Conservation (phyloP, 2,329 filamentous ascomycete genomes). For the Talaromyces sp. region DNA sequence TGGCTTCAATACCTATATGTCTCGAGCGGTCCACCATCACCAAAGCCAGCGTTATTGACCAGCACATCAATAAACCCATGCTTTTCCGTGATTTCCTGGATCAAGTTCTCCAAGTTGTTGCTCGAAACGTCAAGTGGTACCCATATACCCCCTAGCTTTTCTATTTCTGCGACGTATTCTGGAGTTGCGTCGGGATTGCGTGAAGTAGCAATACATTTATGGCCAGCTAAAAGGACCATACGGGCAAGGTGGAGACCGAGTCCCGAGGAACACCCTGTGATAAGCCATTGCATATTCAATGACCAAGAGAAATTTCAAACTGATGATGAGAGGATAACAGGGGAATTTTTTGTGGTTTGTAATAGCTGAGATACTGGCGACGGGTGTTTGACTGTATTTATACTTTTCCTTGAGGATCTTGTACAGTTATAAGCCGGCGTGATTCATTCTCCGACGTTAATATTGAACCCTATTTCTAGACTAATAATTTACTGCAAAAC, state of each 20-base stretch:
- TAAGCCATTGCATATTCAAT: conserved; percentile 3
- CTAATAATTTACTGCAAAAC: not conserved
- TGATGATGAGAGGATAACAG: not conserved
- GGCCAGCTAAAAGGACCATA: not conserved
- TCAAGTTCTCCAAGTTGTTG: not conserved
- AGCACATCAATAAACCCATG: conserved; percentile 1
- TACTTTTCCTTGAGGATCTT: not conserved
- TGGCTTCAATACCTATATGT: not conserved
- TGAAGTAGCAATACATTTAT: not conserved
- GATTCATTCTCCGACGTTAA: not conserved
- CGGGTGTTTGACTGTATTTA: not conserved
- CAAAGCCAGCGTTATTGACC: conserved; percentile 5
- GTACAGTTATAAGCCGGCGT: not conserved
- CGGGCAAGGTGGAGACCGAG: not conserved
- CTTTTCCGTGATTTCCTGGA: not conserved
- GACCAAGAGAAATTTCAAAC: not conserved
- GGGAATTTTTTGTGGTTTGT: not conserved
- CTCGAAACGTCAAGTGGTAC: not conserved
- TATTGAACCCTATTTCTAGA: not conserved
- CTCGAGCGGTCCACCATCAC: not conserved
- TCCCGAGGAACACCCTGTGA: conserved; percentile 2
- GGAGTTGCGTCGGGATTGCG: not conserved
- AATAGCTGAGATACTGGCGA: not conserved
- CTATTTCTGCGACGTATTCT: conserved; percentile 1
- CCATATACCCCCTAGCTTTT: not conserved